A percentile compares a stretch with the other conserved stretches of the same genome.
Conservation (phyloP, 169 alveolate genomes). For the Theileria parva region DNA sequence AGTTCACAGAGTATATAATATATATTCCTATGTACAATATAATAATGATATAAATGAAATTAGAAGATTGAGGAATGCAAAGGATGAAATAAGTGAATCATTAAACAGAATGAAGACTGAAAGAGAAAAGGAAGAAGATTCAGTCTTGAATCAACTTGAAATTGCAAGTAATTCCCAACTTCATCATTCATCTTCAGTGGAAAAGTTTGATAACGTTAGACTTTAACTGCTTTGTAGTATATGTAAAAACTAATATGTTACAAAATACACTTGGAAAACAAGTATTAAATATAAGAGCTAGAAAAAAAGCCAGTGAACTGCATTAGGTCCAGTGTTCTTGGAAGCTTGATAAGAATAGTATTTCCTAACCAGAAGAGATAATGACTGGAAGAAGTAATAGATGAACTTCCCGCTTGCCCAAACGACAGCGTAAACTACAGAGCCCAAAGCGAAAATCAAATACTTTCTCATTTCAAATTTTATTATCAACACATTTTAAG, state of each 20-base stretch:
- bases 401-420: slow-evolving; percentile 45
- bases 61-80: slow-evolving; percentile 13
- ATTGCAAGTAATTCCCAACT: slow-evolving; percentile 17
- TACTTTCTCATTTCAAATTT: slow-evolving; percentile 32
- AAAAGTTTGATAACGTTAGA: slow-evolving; percentile 18
- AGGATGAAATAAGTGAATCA: background rate
- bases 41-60: background rate
- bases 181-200: slow-evolving; percentile 20
- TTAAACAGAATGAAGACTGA: slow-evolving; percentile 20
- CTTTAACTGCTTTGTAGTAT: too few relatives aligned
- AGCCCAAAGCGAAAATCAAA: slow-evolving; percentile 32
- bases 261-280: too few relatives aligned
- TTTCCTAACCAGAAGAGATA: slow-evolving; percentile 19
- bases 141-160: slow-evolving; percentile 41
- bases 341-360: slow-evolving; percentile 42
- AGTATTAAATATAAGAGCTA: background rate
- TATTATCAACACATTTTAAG: background rate
- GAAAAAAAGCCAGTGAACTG: slow-evolving; percentile 12
- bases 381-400: slow-evolving; percentile 33
- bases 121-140: slow-evolving; percentile 57
- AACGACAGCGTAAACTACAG: slow-evolving; percentile 39
- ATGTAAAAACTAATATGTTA: too few relatives aligned
- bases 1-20: background rate
- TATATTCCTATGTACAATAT: background rate
- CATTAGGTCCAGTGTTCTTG: slow-evolving; percentile 5